Percentiles rank a stretch among this genome's conserved stretches.
These are phyloP conservation scores for Daldinia bambusicola DNA, from an alignment of 495 filamentous ascomycete species.

Conservation along the genomic window DNA sequence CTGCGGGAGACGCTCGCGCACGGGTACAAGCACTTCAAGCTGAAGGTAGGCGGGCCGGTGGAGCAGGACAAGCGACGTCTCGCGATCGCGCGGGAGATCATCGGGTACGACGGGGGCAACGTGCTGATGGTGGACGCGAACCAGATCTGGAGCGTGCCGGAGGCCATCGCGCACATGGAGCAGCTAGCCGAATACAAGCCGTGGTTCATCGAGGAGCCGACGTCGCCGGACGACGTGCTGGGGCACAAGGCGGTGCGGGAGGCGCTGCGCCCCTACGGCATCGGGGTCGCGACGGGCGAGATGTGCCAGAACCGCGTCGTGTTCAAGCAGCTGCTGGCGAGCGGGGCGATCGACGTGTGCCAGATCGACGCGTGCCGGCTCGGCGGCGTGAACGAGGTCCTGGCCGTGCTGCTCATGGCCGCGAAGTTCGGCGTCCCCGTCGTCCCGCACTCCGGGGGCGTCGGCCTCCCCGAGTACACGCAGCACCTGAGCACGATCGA, in stretches of 20 bases:
- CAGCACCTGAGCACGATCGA: constrained; percentile 95
- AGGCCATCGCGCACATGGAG: constrained; percentile 90
- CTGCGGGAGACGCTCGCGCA: constrained; percentile 75
- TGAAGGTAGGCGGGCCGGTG: constrained; percentile 83
- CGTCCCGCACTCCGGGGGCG: constrained; percentile 89
- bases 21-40: constrained; percentile 90
- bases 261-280: constrained; percentile 75
- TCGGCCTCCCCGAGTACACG: constrained; percentile 92
- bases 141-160: constrained; percentile 92
- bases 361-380: constrained; percentile 93
- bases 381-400: constrained; percentile 91
- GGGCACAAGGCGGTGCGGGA: constrained; percentile 87
- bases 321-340: constrained; percentile 89
- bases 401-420: constrained; percentile 90
- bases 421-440: constrained; percentile 86
- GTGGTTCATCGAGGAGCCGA: constrained; percentile 99
- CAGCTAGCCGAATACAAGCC: constrained; percentile 85
- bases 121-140: constrained; percentile 96
- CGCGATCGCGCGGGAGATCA: constrained; percentile 78
- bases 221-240: constrained; percentile 89
- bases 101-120: constrained; percentile 88
- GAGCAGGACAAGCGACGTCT: constrained; percentile 76
- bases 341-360: constrained; percentile 84
- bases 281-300: constrained; percentile 92
- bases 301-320: constrained; percentile 97